Conservation (phyloP, 306 rosid species). For the Heteromeles arbutifolia region DNA sequence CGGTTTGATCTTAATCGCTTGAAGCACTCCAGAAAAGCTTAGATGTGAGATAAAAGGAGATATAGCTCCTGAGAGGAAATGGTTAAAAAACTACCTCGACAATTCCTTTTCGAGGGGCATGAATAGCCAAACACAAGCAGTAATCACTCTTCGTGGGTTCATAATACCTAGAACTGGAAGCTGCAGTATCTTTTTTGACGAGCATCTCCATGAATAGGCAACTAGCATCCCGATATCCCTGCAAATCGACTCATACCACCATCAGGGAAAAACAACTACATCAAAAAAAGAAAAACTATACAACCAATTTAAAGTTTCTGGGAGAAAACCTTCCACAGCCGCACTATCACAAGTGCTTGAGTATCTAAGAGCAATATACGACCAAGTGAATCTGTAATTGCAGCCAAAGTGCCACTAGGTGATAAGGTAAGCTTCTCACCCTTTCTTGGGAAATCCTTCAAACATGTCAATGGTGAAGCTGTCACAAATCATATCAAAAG, state of each 20-base stretch:
- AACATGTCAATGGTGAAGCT: constrained; percentile 87
- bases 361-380: constrained; percentile 94
- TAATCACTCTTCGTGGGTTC: constrained; percentile 86
- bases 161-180: constrained; percentile 51
- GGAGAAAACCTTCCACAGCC: constrained; percentile 81
- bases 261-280: constrained; percentile 2
- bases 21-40: too few relatives aligned
- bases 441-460: constrained; percentile 94
- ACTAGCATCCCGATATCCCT: constrained; percentile 96
- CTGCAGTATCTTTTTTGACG: constrained; percentile 56
- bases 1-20: not conserved
- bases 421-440: constrained; percentile 95
- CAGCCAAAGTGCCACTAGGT: constrained; percentile 97
- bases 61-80: too few relatives aligned
- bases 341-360: constrained; percentile 95
- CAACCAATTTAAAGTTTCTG: not conserved
- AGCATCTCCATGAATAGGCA: constrained; percentile 98
- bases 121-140: constrained; percentile 94
- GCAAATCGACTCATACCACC: constrained; percentile 20
- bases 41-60: too few relatives aligned
- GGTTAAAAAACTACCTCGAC: constrained; percentile 48
- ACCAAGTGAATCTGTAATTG: constrained; percentile 96
- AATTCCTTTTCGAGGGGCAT: constrained; percentile 94
- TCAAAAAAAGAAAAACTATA: not conserved
- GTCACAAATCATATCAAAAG: constrained; percentile 32